Conservation (phyloP, 345 rosid genomes). For the Ceriops zippeliana region DNA sequence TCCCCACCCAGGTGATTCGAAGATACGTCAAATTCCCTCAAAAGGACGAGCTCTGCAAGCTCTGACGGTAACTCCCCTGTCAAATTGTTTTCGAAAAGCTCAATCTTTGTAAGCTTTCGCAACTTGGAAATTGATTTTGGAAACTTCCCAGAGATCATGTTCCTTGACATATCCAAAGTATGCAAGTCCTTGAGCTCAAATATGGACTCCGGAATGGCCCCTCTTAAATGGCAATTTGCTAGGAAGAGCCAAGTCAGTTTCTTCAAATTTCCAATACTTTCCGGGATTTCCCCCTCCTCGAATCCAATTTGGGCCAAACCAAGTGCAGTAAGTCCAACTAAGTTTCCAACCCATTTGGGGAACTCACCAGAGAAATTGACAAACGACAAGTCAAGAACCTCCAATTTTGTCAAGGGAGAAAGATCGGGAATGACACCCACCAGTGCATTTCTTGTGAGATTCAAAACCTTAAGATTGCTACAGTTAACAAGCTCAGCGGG, state of each 20-base stretch:
- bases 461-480: constrained; percentile 49
- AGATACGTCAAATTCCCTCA: constrained; percentile 66
- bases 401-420: constrained; percentile 42
- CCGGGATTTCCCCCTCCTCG: constrained; percentile 54
- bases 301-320: constrained; percentile 46
- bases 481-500: constrained; percentile 50
- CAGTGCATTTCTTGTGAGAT: constrained; percentile 50
- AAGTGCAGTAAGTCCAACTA: constrained; percentile 43
- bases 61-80: constrained; percentile 62
- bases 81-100: constrained; percentile 48
- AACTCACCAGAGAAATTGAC: constrained; percentile 59
- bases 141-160: constrained; percentile 52
- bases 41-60: constrained; percentile 45
- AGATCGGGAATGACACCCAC: constrained; percentile 60
- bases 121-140: constrained; percentile 54
- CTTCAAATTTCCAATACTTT: constrained; percentile 57
- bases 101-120: constrained; percentile 55
- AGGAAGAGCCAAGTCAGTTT: constrained; percentile 58
- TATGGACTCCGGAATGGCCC: constrained; percentile 61
- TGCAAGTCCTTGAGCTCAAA: constrained; percentile 39
- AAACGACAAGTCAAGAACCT: constrained; percentile 47
- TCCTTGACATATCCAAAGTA: constrained; percentile 59
- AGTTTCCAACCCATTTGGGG: constrained; percentile 65
- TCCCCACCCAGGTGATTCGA: constrained; percentile 44
- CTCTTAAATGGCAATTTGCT: constrained; percentile 41